Conservation (phyloP, 208 protist species). For the Trypanosoma melophagium region DNA sequence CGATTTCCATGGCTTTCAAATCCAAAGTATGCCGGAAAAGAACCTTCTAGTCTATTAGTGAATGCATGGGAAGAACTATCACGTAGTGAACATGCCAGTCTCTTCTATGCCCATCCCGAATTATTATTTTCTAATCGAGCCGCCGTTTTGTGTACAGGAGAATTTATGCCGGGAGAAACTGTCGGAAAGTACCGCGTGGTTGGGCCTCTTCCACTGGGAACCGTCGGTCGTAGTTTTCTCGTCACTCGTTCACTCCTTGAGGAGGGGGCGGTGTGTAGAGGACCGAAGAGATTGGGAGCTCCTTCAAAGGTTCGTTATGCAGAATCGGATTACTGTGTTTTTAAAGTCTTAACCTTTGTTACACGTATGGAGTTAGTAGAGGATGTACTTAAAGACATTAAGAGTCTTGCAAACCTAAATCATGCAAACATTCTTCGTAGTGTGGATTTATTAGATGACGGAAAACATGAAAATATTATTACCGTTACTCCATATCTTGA, state of each 20-base stretch:
- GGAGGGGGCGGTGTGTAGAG: not conserved
- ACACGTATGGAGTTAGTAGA: conserved; percentile 46
- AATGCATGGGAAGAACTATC: conserved; percentile 46
- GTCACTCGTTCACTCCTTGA: not conserved
- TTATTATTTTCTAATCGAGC: conserved; percentile 78
- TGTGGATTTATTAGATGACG: conserved; percentile 73
- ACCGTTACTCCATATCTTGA: conserved; percentile 57
- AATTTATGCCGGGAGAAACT: conserved; percentile 55
- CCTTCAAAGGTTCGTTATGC: not conserved
- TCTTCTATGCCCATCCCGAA: conserved; percentile 73
- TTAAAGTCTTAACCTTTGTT: conserved; percentile 80
- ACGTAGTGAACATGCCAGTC: conserved; percentile 44
- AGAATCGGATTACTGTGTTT: conserved; percentile 10
- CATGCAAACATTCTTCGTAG: conserved; percentile 55
- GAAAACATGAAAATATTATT: conserved; percentile 74
- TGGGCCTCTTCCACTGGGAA: conserved; percentile 53
- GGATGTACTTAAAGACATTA: conserved; percentile 57
- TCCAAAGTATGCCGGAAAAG: not conserved
- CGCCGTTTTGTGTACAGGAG: conserved; percentile 63
- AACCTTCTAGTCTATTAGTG: conserved; percentile 29
- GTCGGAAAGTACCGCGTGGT: conserved; percentile 54
- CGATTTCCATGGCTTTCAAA: no score
- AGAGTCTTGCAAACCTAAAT: conserved; percentile 51
- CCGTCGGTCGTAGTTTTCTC: conserved; percentile 63
- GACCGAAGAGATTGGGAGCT: no score